Evolutionary conservation across 1,284 basidiomycete species (phyloP), one percentile per base, ranked within the genome.

Genomic region (Coniferiporia sulphurascens): DNA sequence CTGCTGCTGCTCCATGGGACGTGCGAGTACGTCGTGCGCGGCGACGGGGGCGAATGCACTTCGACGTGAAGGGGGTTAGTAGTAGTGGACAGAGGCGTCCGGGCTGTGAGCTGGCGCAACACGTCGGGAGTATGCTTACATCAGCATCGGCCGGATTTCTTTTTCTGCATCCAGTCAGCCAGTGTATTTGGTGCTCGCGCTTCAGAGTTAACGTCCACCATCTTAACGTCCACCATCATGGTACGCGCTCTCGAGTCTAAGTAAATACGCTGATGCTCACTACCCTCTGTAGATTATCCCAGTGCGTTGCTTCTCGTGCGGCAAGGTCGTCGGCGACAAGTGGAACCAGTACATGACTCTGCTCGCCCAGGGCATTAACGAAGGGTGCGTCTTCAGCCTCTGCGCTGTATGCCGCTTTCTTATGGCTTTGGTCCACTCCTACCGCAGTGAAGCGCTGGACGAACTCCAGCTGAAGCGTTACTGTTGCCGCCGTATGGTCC

Each of bases 401-500:
- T 17, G 38, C 36, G 19, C 48, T 41, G 12, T 15, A 35, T 38
- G 5, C 55, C 10, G 4, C 63, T 44, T 27, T 43, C 36, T 58
- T 43, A 44, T 53, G 38, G 41, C 38, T 49, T 15, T 57, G 51
- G 0, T 27, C 27, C 27, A 27, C 1, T 17, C 8, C n/a, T 36
- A 17, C 35, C n/a, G 49, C 65, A 93, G 95, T 66, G 94, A 98
- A 62, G 95, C 95, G 8, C 81, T 98, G 55, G 95, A 97, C 65
- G 87, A 91, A 67, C 79, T 98, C 4, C 91, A 95, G 65, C 77
- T 98, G 58, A 95, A 93, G 73, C 79, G 96, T 60, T 98, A 98
- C 73, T 98, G 95, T 75, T 98, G 96, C 75, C 82, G 96, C 51
- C 84, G 96, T 57, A 99, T 99, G 96, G 93, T 99, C 10, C 77